A percentile compares a stretch with the other conserved stretches of the same genome.
Conservation (phyloP, 2,329 filamentous ascomycete species). For the Monilinia vaccinii-corymbosi region DNA sequence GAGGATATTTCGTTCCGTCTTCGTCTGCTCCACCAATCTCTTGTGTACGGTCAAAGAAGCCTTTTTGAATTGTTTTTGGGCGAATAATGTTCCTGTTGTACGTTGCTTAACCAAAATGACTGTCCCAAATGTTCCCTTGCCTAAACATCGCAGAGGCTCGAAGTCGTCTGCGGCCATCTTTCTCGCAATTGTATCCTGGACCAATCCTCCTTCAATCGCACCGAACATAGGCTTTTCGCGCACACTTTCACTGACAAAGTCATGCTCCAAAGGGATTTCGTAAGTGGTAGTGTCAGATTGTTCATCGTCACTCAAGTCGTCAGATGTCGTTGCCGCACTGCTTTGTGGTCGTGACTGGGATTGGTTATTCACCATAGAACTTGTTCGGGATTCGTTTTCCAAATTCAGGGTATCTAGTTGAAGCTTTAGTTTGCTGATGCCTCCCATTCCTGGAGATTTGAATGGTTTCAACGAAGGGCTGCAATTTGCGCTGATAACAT, state of each 20-base stretch:
- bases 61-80: conserved; percentile 98
- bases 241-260: conserved; percentile 67
- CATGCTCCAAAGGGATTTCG: conserved; percentile 73
- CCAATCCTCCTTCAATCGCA: conserved; percentile 44
- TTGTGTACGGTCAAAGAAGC: conserved; percentile 92
- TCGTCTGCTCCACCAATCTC: conserved; percentile 92
- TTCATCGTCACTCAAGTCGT: conserved; percentile 46
- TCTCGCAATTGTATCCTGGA: conserved; percentile 39
- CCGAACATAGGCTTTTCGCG: conserved; percentile 32
- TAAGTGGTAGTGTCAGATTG: conserved; percentile 72
- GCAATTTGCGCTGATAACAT: conserved; percentile 46
- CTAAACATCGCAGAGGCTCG: conserved; percentile 80
- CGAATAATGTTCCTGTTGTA: conserved; percentile 78
- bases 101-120: conserved; percentile 89
- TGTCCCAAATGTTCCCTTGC: conserved; percentile 93
- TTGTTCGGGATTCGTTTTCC: conserved; percentile 43
- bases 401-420: conserved; percentile 73
- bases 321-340: conserved; percentile 24
- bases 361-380: conserved; percentile 48
- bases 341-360: conserved; percentile 49
- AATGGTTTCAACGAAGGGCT: conserved; percentile 48
- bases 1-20: conserved; percentile 88
- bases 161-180: conserved; percentile 95
- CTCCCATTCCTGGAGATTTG: conserved; percentile 45
- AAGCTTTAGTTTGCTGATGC: conserved; percentile 73